These are phyloP conservation scores for Nannizziopsis barbatae DNA, from an alignment of 2,329 filamentous ascomycete species.

Conservation along the genomic window DNA sequence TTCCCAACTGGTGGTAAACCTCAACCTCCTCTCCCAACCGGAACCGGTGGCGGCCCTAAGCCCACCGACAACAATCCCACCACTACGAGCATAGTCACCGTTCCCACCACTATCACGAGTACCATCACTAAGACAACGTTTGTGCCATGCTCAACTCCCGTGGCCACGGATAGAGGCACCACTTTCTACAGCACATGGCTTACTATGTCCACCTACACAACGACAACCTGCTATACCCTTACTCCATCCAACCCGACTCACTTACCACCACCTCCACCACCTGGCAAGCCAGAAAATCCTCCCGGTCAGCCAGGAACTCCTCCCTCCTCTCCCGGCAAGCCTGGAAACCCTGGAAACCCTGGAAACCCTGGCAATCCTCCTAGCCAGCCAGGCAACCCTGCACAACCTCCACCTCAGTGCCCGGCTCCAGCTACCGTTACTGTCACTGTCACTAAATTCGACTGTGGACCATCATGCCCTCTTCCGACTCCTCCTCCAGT, in stretches of 20 bases:
- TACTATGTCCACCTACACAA: slow-evolving; percentile 22
- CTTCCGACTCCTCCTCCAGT: slow-evolving; percentile 7
- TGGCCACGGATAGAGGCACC: slow-evolving; percentile 19
- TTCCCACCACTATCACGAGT: slow-evolving; percentile 16
- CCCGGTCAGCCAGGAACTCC: slow-evolving; percentile 7
- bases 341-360: neutral
- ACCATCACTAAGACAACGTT: slow-evolving; percentile 25
- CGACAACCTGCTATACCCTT: slow-evolving; percentile 24
- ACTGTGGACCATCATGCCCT: slow-evolving; percentile 9
- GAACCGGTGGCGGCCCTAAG: slow-evolving; percentile 4
- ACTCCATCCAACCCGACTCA: slow-evolving; percentile 11
- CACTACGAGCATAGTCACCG: neutral
- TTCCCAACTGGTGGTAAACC: slow-evolving; percentile 3
- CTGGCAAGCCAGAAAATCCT: slow-evolving; percentile 3
- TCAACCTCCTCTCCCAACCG: slow-evolving; percentile 5
- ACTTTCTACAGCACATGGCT: slow-evolving; percentile 29
- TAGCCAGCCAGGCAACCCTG: slow-evolving; percentile 8
- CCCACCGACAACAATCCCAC: slow-evolving; percentile 3
- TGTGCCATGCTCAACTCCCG: slow-evolving; percentile 27
- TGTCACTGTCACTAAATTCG: slow-evolving; percentile 16
- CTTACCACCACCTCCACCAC: slow-evolving; percentile 11
- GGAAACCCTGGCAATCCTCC: neutral
- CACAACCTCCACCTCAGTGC: slow-evolving; percentile 9
- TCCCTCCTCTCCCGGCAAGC: slow-evolving; percentile 8
- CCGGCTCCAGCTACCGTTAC: slow-evolving; percentile 14